A percentile compares a stretch with the other conserved stretches of the same genome.
These are phyloP conservation scores for Podaxis pistillaris DNA, from an alignment of 768 basidiomycete species.

Conservation along the genomic window DNA sequence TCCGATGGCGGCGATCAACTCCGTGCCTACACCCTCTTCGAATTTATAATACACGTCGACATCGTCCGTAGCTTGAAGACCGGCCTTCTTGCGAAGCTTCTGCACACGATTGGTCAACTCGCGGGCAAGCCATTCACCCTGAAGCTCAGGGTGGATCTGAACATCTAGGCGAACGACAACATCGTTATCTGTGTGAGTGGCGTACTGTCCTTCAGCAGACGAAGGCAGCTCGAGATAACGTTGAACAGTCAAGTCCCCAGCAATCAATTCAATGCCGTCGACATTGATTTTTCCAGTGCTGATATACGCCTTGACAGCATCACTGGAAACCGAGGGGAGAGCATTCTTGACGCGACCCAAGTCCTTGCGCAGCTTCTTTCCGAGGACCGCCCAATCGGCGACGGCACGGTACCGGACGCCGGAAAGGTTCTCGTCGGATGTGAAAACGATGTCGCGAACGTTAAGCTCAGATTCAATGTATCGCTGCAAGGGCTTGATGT, in stretches of 20 bases:
- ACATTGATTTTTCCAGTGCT: constrained; percentile 75
- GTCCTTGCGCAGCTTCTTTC: constrained; percentile 92
- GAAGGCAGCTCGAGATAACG: constrained; percentile 84
- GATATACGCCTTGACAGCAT: constrained; percentile 77
- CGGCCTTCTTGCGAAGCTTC: constrained; percentile 93
- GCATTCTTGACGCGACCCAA: constrained; percentile 85
- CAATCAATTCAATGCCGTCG: constrained; percentile 84
- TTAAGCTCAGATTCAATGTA: constrained; percentile 97
- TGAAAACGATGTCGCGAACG: constrained; percentile 87
- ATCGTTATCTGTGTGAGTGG: constrained; percentile 90
- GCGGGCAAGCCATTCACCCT: constrained; percentile 84
- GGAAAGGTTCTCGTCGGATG: constrained; percentile 79
- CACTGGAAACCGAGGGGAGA: constrained; percentile 77
- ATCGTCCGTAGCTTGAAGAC: constrained; percentile 93
- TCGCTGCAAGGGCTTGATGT: constrained; percentile 77
- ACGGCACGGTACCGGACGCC: constrained; percentile 89
- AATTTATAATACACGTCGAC: constrained; percentile 85
- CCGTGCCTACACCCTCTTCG: constrained; percentile 63
- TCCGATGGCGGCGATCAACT: constrained; percentile 60
- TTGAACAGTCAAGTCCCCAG: constrained; percentile 89
- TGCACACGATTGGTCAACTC: constrained; percentile 93
- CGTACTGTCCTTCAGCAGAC: constrained; percentile 58
- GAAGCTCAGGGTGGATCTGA: constrained; percentile 81
- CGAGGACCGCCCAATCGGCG: constrained; percentile 95
- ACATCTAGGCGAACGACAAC: constrained; percentile 94